Evolutionary conservation across 805 yeast genomes (phyloP), one percentile per base, ranked within the genome.

Genomic region (Gaillardinia entomophila): DNA sequence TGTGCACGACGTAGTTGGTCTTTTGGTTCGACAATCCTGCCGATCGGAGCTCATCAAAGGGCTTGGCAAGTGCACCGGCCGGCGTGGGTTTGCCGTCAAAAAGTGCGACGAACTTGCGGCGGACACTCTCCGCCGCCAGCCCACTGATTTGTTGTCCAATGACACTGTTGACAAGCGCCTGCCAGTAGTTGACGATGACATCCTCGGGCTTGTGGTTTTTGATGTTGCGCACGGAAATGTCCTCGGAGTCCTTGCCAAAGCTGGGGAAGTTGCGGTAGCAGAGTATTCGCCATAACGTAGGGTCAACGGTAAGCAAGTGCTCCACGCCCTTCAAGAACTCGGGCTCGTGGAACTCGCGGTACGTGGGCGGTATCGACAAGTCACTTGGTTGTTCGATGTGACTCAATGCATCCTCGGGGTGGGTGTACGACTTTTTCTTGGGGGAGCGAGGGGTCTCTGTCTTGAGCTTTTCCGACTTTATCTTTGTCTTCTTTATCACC

Each of bases 141-240:
- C 95, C 95, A 41, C 84, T 77, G 8, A 84, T 74, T 50, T 83
- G 92, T 52, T 84, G 92, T 0, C 82, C 70, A 3, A 83, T 72
- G 3, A 84, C 73, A 23, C 66, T 57, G 5, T 55, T 40, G 1
- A 66, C 46, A 25, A 66, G 43, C 23, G 60, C 42, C 32, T 55
- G 48, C 71, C 71, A 66, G 40, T 66, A 66, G 10, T 35, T 28
- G 18, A 34, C 31, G 17, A 62, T 58, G 15, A 44, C 27, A 3
- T 51, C 60, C 4, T 10, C 20, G 7, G 24, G 41, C 6, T 26
- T 31, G 3, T 41, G 36, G 2, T 28, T 31, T 6, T 28, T 33
- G 6, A 24, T 25, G 24, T 31, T 31, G 12, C 10, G 31, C 38
- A 10, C 10, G 4, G 24, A 14, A 4, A 35, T 32, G 12, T 32